Conservation (phyloP, 441 rosid species). For the Populus trichocarpa region DNA sequence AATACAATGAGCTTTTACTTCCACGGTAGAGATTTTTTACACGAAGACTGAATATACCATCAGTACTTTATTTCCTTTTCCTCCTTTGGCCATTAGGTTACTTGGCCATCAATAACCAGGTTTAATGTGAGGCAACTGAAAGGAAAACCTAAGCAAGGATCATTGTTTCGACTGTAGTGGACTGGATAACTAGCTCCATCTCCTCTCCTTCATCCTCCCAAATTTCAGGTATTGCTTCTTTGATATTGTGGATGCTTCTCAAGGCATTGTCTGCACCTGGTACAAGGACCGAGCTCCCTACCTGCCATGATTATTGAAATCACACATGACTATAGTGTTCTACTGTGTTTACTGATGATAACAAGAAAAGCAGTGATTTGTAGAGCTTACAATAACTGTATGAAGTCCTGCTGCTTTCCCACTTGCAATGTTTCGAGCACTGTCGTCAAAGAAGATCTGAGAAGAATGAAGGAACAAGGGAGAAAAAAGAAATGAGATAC, state of each 20-base stretch:
- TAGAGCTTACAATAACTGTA: constrained; percentile 61
- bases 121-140: neutral
- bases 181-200: constrained; percentile 47
- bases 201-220: constrained; percentile 66
- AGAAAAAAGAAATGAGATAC: neutral
- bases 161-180: constrained; percentile 47
- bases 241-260: constrained; percentile 74
- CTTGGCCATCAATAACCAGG: constrained; percentile 7
- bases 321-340: neutral
- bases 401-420: constrained; percentile 74
- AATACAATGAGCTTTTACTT: neutral
- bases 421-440: constrained; percentile 72
- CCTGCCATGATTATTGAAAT: constrained; percentile 35
- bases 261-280: constrained; percentile 76
- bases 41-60: constrained; percentile 3
- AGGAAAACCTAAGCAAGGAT: constrained; percentile 52
- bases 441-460: constrained; percentile 91
- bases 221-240: constrained; percentile 78
- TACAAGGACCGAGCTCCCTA: constrained; percentile 56
- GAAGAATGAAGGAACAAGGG: neutral
- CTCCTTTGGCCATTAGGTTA: neutral
- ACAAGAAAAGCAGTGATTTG: neutral
- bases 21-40: neutral
- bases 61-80: neutral
- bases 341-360: neutral